phyloP scores from a whole-genome alignment of 2,329 filamentous ascomycete genomes.

The Alternaria sp. region DNA sequence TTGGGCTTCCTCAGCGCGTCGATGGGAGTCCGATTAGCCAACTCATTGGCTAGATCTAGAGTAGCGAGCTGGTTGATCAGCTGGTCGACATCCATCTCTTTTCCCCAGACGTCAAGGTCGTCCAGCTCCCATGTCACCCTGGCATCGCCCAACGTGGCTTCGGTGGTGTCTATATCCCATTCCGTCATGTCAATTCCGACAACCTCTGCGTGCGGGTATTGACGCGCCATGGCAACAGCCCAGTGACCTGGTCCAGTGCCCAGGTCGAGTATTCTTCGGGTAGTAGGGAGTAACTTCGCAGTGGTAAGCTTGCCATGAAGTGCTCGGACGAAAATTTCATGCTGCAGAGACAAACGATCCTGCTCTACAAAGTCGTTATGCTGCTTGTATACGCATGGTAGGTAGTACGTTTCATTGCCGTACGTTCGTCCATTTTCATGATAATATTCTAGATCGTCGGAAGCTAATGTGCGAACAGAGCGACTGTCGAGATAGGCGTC shows the following conservation, averaged over 20 bases:
- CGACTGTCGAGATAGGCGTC: slow-evolving; percentile 24
- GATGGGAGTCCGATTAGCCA: slow-evolving; percentile 28
- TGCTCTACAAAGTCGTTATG: slow-evolving; percentile 65
- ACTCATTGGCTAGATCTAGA: slow-evolving; percentile 32
- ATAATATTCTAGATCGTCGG: slow-evolving; percentile 61
- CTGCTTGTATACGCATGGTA: slow-evolving; percentile 59
- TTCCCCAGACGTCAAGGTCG: slow-evolving; percentile 45
- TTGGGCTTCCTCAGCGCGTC: slow-evolving; percentile 17
- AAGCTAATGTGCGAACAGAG: slow-evolving; percentile 47
- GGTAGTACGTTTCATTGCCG: slow-evolving; percentile 67
- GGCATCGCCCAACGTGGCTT: slow-evolving; percentile 40
- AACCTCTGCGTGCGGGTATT: slow-evolving; percentile 54
- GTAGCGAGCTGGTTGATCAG: slow-evolving; percentile 28
- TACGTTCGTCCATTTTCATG: slow-evolving; percentile 67
- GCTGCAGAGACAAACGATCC: slow-evolving; percentile 65
- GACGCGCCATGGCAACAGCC: slow-evolving; percentile 55
- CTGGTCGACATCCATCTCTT: slow-evolving; percentile 35
- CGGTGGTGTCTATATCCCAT: slow-evolving; percentile 59
- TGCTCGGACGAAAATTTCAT: slow-evolving; percentile 64
- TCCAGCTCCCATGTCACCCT: slow-evolving; percentile 47
- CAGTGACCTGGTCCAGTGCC: slow-evolving; percentile 59
- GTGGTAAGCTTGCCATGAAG: slow-evolving; percentile 47
- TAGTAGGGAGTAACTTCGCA: slow-evolving; percentile 33
- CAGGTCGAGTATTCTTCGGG: slow-evolving; percentile 47
- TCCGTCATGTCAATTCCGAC: slow-evolving; percentile 57